A percentile compares a stretch with the other conserved stretches of the same genome.
These are phyloP conservation scores for Talaromyces adpressus DNA, from an alignment of 495 filamentous ascomycete species.

Conservation along the genomic window DNA sequence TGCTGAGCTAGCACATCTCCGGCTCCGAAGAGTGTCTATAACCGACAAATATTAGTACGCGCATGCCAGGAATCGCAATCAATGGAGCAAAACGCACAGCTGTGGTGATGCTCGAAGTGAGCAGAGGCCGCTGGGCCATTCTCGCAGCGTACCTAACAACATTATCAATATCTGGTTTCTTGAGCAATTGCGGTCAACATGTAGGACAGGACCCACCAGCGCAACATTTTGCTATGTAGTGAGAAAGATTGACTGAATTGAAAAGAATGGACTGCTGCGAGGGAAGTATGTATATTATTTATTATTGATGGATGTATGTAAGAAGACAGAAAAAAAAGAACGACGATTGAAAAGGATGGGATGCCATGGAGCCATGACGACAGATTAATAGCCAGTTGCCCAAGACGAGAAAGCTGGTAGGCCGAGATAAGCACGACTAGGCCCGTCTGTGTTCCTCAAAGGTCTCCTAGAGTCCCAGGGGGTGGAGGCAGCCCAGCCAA, in stretches of 20 bases:
- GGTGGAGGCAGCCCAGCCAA: not conserved
- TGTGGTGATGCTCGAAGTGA: constrained; percentile 84
- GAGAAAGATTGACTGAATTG: constrained; percentile 1
- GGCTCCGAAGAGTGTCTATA: constrained; percentile 75
- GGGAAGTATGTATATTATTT: not conserved
- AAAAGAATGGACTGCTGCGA: constrained; percentile 5
- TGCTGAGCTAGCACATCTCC: constrained; percentile 94
- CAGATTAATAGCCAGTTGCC: not conserved
- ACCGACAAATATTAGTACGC: constrained; percentile 1
- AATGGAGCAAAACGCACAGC: constrained; percentile 40
- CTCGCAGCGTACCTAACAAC: constrained; percentile 75
- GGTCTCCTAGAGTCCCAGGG: not conserved
- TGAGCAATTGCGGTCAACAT: constrained; percentile 6
- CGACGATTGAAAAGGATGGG: constrained; percentile 9
- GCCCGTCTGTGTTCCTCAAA: not conserved
- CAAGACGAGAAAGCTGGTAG: not conserved
- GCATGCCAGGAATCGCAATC: not conserved
- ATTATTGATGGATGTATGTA: not conserved
- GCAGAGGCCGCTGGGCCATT: constrained; percentile 71
- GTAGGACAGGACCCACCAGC: constrained; percentile 27
- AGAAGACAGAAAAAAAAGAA: not conserved
- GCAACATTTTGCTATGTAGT: constrained; percentile 29
- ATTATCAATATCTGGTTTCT: constrained; percentile 3
- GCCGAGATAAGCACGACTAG: not conserved
- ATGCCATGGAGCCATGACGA: constrained; percentile 1